These are phyloP conservation scores for Paramecium caudatum DNA, from an alignment of 73 alveolate genomes.

Conservation along the genomic window DNA sequence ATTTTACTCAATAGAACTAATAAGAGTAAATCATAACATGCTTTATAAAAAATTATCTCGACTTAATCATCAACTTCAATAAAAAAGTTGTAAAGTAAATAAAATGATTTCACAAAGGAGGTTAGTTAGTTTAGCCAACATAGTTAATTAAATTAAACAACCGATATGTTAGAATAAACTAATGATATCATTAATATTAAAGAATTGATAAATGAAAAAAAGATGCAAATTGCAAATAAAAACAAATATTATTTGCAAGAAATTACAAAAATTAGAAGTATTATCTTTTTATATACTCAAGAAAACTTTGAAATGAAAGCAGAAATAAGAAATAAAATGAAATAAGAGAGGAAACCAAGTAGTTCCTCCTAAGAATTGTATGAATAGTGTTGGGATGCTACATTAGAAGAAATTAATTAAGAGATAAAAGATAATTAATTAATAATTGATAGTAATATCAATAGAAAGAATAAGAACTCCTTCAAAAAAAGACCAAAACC, in stretches of 20 bases:
- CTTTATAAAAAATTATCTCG: not conserved
- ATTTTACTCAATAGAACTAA: not conserved
- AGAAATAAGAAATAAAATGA: not conserved
- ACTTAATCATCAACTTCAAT: not conserved
- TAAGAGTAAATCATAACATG: not conserved
- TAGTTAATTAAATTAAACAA: slow-evolving; percentile 4
- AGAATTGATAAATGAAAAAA: not conserved
- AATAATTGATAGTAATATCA: not conserved
- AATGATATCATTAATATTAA: slow-evolving; percentile 34
- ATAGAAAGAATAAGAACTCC: not conserved
- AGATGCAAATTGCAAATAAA: not conserved
- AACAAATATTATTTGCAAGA: slow-evolving; percentile 8
- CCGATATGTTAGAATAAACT: not conserved
- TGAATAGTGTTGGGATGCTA: slow-evolving; percentile 18
- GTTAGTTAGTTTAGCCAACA: not conserved
- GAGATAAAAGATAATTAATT: not conserved
- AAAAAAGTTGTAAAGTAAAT: not conserved
- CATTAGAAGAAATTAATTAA: not conserved
- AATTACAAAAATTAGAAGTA: not conserved
- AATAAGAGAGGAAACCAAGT: slow-evolving; percentile 2
- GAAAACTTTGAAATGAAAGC: slow-evolving; percentile 18
- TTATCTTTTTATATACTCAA: not conserved
- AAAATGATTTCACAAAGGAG: not conserved
- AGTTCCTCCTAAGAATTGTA: not conserved
- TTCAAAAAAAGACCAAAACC: not conserved